phyloP scores from a whole-genome alignment of 2,329 filamentous ascomycete genomes.

The Knoxdaviesia capensis region DNA sequence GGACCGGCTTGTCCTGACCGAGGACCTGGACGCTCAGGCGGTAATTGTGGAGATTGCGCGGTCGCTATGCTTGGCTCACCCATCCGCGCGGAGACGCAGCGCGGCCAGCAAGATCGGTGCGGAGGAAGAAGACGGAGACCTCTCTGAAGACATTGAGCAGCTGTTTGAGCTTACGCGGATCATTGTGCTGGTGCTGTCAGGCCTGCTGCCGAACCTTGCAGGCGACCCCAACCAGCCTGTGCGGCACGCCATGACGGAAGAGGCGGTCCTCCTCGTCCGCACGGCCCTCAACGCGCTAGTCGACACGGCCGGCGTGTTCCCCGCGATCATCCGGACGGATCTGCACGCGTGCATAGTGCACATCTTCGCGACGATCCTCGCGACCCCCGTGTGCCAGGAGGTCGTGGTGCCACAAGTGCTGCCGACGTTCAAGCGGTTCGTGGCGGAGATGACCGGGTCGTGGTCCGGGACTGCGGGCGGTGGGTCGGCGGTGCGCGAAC shows the following conservation, averaged over 20 bases:
- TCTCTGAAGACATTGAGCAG: slow-evolving; percentile 95
- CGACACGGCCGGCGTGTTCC: slow-evolving; percentile 88
- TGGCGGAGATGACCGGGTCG: slow-evolving; percentile 47
- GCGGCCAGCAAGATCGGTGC: slow-evolving; percentile 1
- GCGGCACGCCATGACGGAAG: slow-evolving; percentile 67
- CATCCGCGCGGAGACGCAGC: slow-evolving; percentile 46
- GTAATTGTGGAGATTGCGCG: slow-evolving; percentile 90
- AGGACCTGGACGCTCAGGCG: slow-evolving; percentile 69
- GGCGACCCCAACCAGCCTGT: slow-evolving; percentile 23
- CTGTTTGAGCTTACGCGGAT: slow-evolving; percentile 92
- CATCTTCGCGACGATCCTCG: slow-evolving; percentile 84
- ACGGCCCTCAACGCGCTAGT: slow-evolving; percentile 74
- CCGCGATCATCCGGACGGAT: slow-evolving; percentile 88
- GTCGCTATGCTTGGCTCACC: slow-evolving; percentile 76
- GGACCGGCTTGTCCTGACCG: slow-evolving; percentile 79
- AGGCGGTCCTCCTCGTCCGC: slow-evolving; percentile 62
- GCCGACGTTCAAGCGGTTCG: slow-evolving; percentile 79
- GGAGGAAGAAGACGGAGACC: slow-evolving; percentile 44
- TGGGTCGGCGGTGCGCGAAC: slow-evolving; percentile 14
- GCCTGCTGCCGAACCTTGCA: slow-evolving; percentile 59
- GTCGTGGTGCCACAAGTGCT: slow-evolving; percentile 77
- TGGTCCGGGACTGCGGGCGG: slow-evolving; percentile 12
- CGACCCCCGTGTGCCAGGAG: slow-evolving; percentile 66
- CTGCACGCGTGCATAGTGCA: slow-evolving; percentile 92
- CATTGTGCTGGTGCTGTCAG: slow-evolving; percentile 80